Evolutionary conservation across 768 basidiomycete species (phyloP).

Genomic region (Mycena capillaripes): DNA sequence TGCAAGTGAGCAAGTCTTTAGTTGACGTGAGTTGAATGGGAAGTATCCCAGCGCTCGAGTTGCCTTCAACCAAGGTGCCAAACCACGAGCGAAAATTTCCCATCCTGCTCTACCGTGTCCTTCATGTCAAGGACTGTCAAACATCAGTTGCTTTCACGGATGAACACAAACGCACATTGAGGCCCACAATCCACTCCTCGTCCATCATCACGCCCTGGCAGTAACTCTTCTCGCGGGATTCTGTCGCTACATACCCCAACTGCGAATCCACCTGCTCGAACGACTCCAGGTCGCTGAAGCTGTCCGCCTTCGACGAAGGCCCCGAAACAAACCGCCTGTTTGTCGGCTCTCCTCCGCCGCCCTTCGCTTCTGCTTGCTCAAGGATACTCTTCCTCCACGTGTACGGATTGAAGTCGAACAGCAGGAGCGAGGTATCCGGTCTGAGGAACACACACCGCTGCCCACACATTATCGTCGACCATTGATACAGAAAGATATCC

Average conservation of each 20-base stretch:
- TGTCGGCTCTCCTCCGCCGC: neutral
- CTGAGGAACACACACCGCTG: neutral
- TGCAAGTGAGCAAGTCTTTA: no score
- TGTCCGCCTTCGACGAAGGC: no score
- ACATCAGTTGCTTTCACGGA: neutral
- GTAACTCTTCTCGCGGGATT: conserved; percentile 15
- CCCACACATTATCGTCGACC: conserved; percentile 7
- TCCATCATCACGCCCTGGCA: conserved; percentile 56
- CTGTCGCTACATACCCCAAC: conserved; percentile 46
- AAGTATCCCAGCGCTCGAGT: neutral
- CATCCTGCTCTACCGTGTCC: neutral
- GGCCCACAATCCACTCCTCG: conserved; percentile 56
- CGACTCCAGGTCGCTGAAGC: neutral
- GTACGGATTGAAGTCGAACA: conserved; percentile 18
- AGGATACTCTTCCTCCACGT: neutral
- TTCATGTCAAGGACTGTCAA: neutral
- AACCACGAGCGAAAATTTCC: conserved; percentile 6
- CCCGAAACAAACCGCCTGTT: neutral
- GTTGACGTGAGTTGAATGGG: no score
- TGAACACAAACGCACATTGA: conserved; percentile 43
- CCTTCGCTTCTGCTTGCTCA: neutral
- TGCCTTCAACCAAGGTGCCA: conserved; percentile 15
- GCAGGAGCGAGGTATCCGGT: neutral
- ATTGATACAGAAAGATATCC: neutral
- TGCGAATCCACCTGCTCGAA: conserved; percentile 41